Evolutionary conservation across 2,329 filamentous ascomycete genomes (phyloP), one percentile per base, ranked within the genome.

Genomic region (Pseudogymnoascus sp.): DNA sequence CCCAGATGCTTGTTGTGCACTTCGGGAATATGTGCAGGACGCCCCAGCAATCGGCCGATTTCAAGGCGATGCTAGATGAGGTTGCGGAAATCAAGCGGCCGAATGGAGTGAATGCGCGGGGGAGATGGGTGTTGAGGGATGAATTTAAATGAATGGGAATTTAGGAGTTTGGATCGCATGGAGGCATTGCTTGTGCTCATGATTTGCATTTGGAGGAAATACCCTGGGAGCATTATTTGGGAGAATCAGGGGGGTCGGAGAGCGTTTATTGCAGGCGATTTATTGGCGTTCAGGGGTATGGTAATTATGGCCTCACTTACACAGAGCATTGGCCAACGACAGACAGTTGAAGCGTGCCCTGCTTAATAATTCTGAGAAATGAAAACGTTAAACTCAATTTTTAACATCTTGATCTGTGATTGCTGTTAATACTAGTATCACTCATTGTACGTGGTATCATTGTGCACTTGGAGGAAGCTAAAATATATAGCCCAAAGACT

Each of bases 1-100:
- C 89, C 42, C 91, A 95, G 76, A 87, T 91, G 80, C 76, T 97
- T 48, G 89, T 96, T 25, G 90, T 96, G 70, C 91, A 96, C 70
- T 97, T 97, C 74, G 91, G 92, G 74, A 84, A 84, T 12, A 89
- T 86, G 69, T 96, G 91, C 71, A 83, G 82, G 21, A 89, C 85
- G 44, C 75, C 81, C 27, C 82, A 84, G 65, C 83, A 90, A 64
- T 88, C 87, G 60, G 83, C 85, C 15, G 88, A 92, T 72, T 97
- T 97, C 73, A 93, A 92, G 75, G 81, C 84, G 68, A 91, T 91
- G 68, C 76, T 97, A 61, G 86, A 89, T 68, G 80, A 80, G 65
- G 88, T 96, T 69, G 93, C 93, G 0, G 83, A 79, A 61, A 75
- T 96, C 72, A 81, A 84, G 72, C 73, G 74, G 8, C 81, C 67